Base-by-base conservation (phyloP, 176 grass and related monocot species). In the Aegilops longissima region DNA sequence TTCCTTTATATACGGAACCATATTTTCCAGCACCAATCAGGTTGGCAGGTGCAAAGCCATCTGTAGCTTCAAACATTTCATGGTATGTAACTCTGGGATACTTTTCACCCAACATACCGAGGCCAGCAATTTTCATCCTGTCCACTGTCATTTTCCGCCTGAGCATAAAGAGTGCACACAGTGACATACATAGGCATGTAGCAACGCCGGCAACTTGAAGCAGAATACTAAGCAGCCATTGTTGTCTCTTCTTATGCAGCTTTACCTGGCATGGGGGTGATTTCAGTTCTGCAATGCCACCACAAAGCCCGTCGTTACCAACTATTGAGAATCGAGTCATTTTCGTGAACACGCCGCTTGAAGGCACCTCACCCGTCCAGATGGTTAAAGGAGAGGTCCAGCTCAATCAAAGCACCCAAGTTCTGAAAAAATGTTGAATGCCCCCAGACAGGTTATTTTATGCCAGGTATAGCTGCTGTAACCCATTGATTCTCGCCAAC, bases 1-100 rank as follows among this genome's bases (percentile, higher is more conserved):
- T 25, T 70, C 87, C 89, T 88, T 83, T 94, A 14, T 84, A 92
- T 1, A 90, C 67, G 27, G 78, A 90, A 56, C 90, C 90, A 80
- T 91, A 89, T 35, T 66, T 61, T 82, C 86, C 89, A 7, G 74
- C 44, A 56, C 92, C 92, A 52, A 91, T 80, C 83, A 89, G 29
- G 51, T 89, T 93, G 20, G 27, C 9, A 9, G 80, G 61, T 31
- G 86, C 84, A 74, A 94, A 94, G 1, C 83, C 79, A 58, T 87
- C 79, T 1, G 92, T 91, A 45, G 92, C 88, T 79, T 89, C 44
- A 64, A 70, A 82, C 8, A 93, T 45, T 27, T 93, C 47, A 42
- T 56, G 12, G 71, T 91, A 93, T 3, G 92, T 86, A 83, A 93
- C 25, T 62, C 84, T 88, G 16, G 83, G 83, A 39, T 71, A 82